phyloP scores from a whole-genome alignment of 2,329 filamentous ascomycete genomes.

The Simplicillium sp. region DNA sequence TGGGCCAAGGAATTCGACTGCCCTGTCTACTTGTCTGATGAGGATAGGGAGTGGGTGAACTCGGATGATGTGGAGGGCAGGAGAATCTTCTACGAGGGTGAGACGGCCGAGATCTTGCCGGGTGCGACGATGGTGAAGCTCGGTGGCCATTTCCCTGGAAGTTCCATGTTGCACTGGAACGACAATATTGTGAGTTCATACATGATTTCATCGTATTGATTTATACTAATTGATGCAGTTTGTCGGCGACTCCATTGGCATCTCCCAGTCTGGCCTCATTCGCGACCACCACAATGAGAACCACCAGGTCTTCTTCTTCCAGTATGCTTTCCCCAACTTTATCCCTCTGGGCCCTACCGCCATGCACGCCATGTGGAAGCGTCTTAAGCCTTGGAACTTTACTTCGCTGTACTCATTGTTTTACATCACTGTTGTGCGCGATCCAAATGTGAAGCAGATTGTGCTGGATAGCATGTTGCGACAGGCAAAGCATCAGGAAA shows the following conservation, averaged over 20 bases:
- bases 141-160: constrained; percentile 74
- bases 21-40: constrained; percentile 56
- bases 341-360: constrained; percentile 5
- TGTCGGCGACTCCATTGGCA: constrained; percentile 6
- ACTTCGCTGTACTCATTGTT: constrained; percentile 3
- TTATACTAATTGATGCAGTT: constrained; percentile 2
- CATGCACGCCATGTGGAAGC: constrained; percentile 6
- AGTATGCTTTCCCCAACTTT: constrained; percentile 6
- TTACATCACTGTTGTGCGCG: constrained; percentile 4
- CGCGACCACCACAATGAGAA: constrained; percentile 2
- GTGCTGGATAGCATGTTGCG: constrained; percentile 5
- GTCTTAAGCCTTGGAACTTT: constrained; percentile 2
- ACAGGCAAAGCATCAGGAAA: constrained; percentile 4
- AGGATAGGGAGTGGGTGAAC: constrained; percentile 58
- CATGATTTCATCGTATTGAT: background rate
- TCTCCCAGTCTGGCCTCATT: constrained; percentile 5
- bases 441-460: constrained; percentile 4
- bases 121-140: constrained; percentile 56
- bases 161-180: constrained; percentile 54
- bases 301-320: constrained; percentile 6
- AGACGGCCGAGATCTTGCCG: constrained; percentile 28
- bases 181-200: constrained; percentile 29
- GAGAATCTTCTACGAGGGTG: constrained; percentile 36
- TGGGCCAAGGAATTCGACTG: constrained; percentile 64
- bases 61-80: constrained; percentile 22